phyloP scores from a whole-genome alignment of 2,329 filamentous ascomycete genomes.

The Ophiostoma angusticollis region DNA sequence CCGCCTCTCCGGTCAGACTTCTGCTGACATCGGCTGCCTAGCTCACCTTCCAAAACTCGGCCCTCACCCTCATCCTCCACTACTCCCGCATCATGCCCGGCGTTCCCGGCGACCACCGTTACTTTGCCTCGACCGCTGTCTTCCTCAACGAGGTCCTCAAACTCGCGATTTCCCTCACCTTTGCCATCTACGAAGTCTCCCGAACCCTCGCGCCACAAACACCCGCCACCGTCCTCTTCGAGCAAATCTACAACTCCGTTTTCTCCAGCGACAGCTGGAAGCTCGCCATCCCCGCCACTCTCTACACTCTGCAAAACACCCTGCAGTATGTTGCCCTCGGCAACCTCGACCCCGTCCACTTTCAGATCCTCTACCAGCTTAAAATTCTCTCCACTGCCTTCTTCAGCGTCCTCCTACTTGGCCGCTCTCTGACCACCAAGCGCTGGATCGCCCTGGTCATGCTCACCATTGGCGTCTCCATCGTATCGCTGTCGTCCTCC shows the following conservation, averaged over 20 bases:
- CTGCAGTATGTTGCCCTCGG: constrained; percentile 84
- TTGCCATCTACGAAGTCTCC: constrained; percentile 80
- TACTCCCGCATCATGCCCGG: constrained; percentile 84
- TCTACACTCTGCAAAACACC: constrained; percentile 90
- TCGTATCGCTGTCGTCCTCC: constrained; percentile 66
- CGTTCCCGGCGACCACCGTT: constrained; percentile 67
- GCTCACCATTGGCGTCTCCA: constrained; percentile 67
- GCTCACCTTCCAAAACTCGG: constrained; percentile 72
- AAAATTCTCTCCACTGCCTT: constrained; percentile 87
- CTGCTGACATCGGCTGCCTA: constrained; percentile 26
- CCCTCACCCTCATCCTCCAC: constrained; percentile 73
- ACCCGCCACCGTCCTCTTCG: constrained; percentile 66
- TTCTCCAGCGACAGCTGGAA: constrained; percentile 93
- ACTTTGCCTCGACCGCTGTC: constrained; percentile 87
- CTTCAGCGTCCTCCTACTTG: constrained; percentile 70
- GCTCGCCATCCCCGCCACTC: constrained; percentile 70
- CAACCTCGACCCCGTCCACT: constrained; percentile 83
- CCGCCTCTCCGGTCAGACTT: too few species aligned
- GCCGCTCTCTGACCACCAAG: constrained; percentile 53
- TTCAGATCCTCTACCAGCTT: constrained; percentile 85
- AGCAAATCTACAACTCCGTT: constrained; percentile 65
- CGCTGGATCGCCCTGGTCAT: constrained; percentile 73
- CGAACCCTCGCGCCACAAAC: constrained; percentile 64
- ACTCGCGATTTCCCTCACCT: constrained; percentile 69
- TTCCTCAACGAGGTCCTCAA: constrained; percentile 91